Evolutionary conservation across 805 yeast species (phyloP).

Genomic region (Huiozyma naganishii): DNA sequence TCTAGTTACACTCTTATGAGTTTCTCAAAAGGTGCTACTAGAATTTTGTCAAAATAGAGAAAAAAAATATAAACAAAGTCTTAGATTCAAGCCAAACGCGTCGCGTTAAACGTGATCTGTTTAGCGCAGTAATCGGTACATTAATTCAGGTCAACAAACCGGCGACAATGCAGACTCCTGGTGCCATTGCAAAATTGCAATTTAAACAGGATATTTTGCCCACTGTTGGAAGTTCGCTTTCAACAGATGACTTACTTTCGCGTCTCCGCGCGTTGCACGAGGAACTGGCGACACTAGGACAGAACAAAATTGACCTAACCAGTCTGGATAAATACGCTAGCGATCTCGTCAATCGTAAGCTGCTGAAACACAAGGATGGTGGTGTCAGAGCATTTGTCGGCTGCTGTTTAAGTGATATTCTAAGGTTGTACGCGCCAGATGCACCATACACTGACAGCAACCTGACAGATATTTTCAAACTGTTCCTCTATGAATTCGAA

Average conservation of each 20-base stretch:
- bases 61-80: too few relatives aligned
- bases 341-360: slow-evolving; percentile 47
- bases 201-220: too few relatives aligned
- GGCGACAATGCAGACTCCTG: too few relatives aligned
- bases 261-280: slow-evolving; percentile 50
- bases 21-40: too few relatives aligned
- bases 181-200: too few relatives aligned
- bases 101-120: too few relatives aligned
- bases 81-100: too few relatives aligned
- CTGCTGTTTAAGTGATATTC: slow-evolving; percentile 64
- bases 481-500: slow-evolving; percentile 54
- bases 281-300: slow-evolving; percentile 53
- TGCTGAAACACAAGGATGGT: slow-evolving; percentile 46
- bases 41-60: too few relatives aligned
- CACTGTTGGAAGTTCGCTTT: neutral
- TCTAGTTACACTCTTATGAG: too few relatives aligned
- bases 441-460: slow-evolving; percentile 70
- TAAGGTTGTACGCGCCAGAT: slow-evolving; percentile 77
- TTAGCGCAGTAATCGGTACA: too few relatives aligned
- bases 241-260: slow-evolving; percentile 49
- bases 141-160: too few relatives aligned
- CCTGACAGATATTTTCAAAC: slow-evolving; percentile 52
- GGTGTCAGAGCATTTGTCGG: slow-evolving; percentile 65
- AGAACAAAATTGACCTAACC: slow-evolving; percentile 41
- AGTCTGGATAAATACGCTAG: slow-evolving; percentile 37